Evolutionary conservation across 2,329 filamentous ascomycete species (phyloP).

Genomic region (Arthrobotrys pseudoclavata): DNA sequence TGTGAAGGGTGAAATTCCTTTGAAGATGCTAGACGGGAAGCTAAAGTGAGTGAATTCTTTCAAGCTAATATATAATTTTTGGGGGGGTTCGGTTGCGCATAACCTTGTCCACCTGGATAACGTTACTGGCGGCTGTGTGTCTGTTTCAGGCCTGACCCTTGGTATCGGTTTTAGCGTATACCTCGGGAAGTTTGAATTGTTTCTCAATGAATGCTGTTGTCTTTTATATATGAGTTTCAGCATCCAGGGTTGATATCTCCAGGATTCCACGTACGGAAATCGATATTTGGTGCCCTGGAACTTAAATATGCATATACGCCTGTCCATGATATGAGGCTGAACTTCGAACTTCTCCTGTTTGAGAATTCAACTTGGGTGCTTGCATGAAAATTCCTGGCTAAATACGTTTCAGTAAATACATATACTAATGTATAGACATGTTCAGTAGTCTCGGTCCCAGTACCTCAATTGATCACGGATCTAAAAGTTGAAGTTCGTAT

Average conservation of each 20-base stretch:
- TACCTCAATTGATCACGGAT: background rate
- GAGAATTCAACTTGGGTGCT: background rate
- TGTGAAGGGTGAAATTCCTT: background rate
- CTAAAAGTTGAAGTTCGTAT: background rate
- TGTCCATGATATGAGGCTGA: background rate
- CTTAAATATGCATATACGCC: background rate
- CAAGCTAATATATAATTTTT: background rate
- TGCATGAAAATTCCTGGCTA: background rate
- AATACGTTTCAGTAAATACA: background rate
- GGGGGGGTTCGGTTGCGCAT: background rate
- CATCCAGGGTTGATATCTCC: background rate
- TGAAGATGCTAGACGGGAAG: background rate
- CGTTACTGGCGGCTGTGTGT: background rate
- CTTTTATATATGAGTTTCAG: background rate
- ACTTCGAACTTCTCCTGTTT: background rate
- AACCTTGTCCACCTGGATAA: background rate
- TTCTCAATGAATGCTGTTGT: background rate
- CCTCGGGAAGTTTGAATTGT: background rate
- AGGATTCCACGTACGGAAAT: background rate
- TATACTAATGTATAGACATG: background rate
- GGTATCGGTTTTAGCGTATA: conserved; percentile 8
- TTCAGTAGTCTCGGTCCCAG: background rate
- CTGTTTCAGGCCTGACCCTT: conserved; percentile 4
- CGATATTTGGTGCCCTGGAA: background rate
- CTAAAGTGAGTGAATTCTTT: conserved; percentile 3